These are phyloP conservation scores for Cyclanthera cordifolia DNA, from an alignment of 306 rosid species.

Conservation along the genomic window DNA sequence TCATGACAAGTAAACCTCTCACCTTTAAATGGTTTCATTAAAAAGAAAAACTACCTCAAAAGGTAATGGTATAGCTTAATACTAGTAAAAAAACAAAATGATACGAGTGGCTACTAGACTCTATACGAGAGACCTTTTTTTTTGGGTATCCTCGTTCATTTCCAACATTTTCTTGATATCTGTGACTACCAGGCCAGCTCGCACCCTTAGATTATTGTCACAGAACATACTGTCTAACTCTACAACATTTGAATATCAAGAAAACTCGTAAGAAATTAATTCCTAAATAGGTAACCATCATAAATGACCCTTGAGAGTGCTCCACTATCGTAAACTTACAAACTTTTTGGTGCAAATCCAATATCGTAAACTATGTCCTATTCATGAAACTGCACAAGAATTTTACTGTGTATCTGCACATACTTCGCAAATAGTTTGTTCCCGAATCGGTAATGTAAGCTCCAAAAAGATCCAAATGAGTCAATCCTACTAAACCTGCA, in stretches of 20 bases:
- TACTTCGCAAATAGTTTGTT: constrained; percentile 64
- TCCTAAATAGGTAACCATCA: too few species aligned
- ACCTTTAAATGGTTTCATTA: neutral
- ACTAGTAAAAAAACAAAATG: neutral
- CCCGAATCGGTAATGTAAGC: constrained; percentile 83
- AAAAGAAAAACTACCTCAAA: neutral
- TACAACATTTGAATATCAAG: too few species aligned
- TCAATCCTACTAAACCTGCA: constrained; percentile 80
- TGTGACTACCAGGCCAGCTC: too few species aligned
- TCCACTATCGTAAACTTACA: neutral
- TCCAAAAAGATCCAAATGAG: constrained; percentile 85
- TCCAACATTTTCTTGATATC: too few species aligned
- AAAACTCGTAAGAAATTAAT: too few species aligned
- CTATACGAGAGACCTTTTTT: neutral
- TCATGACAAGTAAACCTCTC: neutral
- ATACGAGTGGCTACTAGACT: neutral
- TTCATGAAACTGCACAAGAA: neutral
- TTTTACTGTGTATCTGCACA: constrained; percentile 10
- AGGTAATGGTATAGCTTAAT: neutral
- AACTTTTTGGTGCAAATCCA: neutral
- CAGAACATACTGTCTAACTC: too few species aligned
- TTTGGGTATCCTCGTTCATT: neutral
- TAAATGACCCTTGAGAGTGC: too few species aligned
- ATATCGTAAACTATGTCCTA: neutral
- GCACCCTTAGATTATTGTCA: neutral